Evolutionary conservation across 2,329 filamentous ascomycete species (phyloP), one percentile per base, ranked within the genome.

Genomic region (Zarea fungicola): DNA sequence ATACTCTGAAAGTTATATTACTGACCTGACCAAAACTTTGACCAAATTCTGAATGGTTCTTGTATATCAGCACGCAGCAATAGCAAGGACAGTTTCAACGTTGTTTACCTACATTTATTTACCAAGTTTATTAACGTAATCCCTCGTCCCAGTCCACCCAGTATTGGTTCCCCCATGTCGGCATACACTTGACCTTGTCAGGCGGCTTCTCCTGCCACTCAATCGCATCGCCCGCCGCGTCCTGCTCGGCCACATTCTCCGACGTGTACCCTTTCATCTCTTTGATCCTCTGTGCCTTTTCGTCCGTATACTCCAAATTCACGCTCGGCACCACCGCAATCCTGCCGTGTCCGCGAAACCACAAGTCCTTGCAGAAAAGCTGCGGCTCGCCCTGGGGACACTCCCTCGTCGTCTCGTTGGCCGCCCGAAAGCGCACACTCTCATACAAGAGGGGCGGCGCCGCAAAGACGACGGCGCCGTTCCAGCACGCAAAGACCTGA

Each of bases 401-500:
- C 1, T 42, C 18, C 7, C 47, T 32, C 8, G 50, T 41, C 2
- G 52, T 39, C 9, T 49, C 39, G 9, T 49, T 48, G 1, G 53
- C 55, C 14, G 62, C 56, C 1, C 79, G 68, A 56, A 82, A 82
- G 6, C 58, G 53, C 3, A 81, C 58, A 9, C 63, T 64, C 0
- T 63, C 62, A 19, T 29, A 7, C 4, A 78, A 50, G 8, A 82
- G 58, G 0, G 77, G 75, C 34, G 63, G 61, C 0, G 76, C 77
- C 0, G 63, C 64, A 44, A 82, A 72, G 0, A 69, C 71, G 0
- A 68, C 67, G 0, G 73, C 76, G 3, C 80, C 80, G 51, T 82
- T 81, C 79, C 80, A 83, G 59, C 80, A 83, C 1, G 77, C 60
- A 51, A 79, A 83, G 0, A 81, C 79, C 58, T 82, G 80, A 51